A percentile compares a stretch with the other conserved stretches of the same genome.
Evolutionary conservation across 306 rosid genomes (phyloP).

Genomic region (Lathyrus tuberosus): DNA sequence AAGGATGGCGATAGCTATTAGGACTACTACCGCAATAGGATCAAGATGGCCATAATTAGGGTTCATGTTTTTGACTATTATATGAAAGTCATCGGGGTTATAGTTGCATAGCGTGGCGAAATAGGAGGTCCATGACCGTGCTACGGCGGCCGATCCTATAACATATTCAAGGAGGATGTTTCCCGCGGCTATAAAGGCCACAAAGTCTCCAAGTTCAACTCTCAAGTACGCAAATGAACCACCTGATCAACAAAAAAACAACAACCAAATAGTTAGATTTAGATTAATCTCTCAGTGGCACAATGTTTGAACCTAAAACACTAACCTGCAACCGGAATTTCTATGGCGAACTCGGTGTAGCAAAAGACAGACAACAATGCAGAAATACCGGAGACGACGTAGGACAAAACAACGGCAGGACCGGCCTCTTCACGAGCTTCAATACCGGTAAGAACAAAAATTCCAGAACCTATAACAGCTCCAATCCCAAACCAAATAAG

Average conservation of each 20-base stretch:
- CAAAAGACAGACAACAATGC: slow-evolving; percentile 88
- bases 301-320: not conserved
- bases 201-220: slow-evolving; percentile 78
- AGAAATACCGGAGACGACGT: slow-evolving; percentile 66
- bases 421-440: slow-evolving; percentile 56
- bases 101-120: slow-evolving; percentile 78
- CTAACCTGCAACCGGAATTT: slow-evolving; percentile 81
- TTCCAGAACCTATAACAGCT: slow-evolving; percentile 75
- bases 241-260: slow-evolving; percentile 40
- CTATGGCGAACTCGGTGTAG: slow-evolving; percentile 87
- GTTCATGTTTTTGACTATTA: slow-evolving; percentile 31
- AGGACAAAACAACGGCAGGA: slow-evolving; percentile 76
- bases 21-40: slow-evolving; percentile 60
- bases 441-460: slow-evolving; percentile 74
- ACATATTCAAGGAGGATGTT: slow-evolving; percentile 79
- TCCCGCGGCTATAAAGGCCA: slow-evolving; percentile 81
- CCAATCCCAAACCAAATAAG: slow-evolving; percentile 83
- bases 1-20: slow-evolving; percentile 43
- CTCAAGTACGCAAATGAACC: slow-evolving; percentile 88
- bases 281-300: not conserved
- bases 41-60: slow-evolving; percentile 53
- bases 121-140: slow-evolving; percentile 87
- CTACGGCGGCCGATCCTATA: slow-evolving; percentile 64
- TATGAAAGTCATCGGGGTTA: slow-evolving; percentile 54
- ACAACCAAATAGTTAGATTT: too few species aligned